A percentile compares a stretch with the other conserved stretches of the same genome.
These are phyloP conservation scores for Cicer arietinum DNA, from an alignment of 306 rosid genomes.

Conservation along the genomic window DNA sequence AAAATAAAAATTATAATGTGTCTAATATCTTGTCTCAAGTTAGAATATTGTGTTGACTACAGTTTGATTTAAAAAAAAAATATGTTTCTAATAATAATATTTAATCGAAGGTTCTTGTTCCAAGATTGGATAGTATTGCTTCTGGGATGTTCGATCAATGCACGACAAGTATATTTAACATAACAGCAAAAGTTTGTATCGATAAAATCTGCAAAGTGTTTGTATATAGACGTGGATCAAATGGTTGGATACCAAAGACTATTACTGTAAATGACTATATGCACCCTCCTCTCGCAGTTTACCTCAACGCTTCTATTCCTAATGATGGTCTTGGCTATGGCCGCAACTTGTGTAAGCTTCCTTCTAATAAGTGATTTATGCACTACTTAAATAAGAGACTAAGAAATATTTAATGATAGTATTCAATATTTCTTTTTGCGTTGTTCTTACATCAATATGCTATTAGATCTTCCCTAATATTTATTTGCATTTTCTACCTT, in stretches of 20 bases:
- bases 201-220: slow-evolving; percentile 58
- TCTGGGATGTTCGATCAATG: slow-evolving; percentile 58
- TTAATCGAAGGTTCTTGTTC: slow-evolving; percentile 50
- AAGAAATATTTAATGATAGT: neutral
- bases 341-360: slow-evolving; percentile 34
- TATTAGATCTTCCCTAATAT: too few species aligned
- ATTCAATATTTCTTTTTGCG: too few species aligned
- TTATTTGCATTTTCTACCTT: too few species aligned
- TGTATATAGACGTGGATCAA: slow-evolving; percentile 59
- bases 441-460: too few species aligned
- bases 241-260: slow-evolving; percentile 72
- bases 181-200: slow-evolving; percentile 63
- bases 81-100: too few species aligned
- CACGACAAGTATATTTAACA: slow-evolving; percentile 47
- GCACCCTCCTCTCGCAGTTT: slow-evolving; percentile 45
- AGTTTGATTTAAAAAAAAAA: too few species aligned
- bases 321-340: slow-evolving; percentile 50
- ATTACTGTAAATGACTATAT: slow-evolving; percentile 49
- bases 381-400: neutral
- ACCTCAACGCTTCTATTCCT: slow-evolving; percentile 52
- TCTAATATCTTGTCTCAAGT: too few species aligned
- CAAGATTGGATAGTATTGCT: slow-evolving; percentile 54
- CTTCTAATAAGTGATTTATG: neutral
- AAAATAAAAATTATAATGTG: too few species aligned
- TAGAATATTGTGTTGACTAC: too few species aligned